Evolutionary conservation across 164 flowering plant species (phyloP), one percentile per base, ranked within the genome.

Genomic region (Warburgia ugandensis): DNA sequence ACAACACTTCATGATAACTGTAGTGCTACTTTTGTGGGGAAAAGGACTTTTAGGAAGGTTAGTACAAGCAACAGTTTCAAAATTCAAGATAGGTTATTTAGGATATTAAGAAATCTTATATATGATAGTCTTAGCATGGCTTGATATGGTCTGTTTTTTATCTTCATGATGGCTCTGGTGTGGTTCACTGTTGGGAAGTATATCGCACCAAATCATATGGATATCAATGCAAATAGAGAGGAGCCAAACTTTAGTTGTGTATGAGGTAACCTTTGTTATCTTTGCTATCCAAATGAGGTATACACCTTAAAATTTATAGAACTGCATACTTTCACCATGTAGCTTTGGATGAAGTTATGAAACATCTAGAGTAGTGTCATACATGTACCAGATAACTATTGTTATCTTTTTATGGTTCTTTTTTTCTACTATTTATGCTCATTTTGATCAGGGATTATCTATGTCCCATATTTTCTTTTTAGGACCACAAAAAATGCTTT

Each of bases 1-100:
- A 72, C 86, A 56, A 89, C 98, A 10, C 90, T 91, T 62, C 98
- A 81, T 70, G 98, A 91, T 68, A 91, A 91, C 60, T 91, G 98
- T 67, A 91, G 73, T 73, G 98, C 96, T 55, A 86, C 85, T 65
- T 95, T 91, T 61, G 96, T 87, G 31, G 98, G 98, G 17, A 90
- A 85, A 44, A 78, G 65, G 66, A 91, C 98, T 49, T 91, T 65
- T 60, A 96, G 98, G 54, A 91, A 91, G 96, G 98, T 91, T 17
- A 41, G 65, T 29, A 29, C 45, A 16, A 13, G 30, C 40, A 40
- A 29, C n/a, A n/a, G n/a, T 43, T 10, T 29, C 5, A 17, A 2
- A 7, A 3, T 19, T 29, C 20, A 1, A 9, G n/a, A 28, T 28
- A 5, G 19, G 17, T 47, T 16, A n/a, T 26, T 26, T 25, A n/a